Evolutionary conservation across 768 basidiomycete genomes (phyloP).

Genomic region (Arthromyces matolae): DNA sequence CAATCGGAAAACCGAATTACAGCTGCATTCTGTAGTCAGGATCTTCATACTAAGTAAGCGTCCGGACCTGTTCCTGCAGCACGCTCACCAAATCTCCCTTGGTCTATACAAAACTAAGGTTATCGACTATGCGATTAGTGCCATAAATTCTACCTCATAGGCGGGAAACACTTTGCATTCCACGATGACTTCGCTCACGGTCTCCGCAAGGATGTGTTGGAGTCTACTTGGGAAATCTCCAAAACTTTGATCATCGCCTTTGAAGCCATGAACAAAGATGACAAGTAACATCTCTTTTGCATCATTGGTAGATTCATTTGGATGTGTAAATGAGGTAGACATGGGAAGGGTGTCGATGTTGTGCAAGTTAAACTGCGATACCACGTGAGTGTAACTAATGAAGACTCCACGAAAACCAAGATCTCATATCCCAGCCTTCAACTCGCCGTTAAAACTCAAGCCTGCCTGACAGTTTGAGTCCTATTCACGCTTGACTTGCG

Average conservation of each 20-base stretch:
- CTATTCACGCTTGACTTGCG: no score
- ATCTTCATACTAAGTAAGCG: conserved; percentile 2
- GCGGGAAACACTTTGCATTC: conserved; percentile 85
- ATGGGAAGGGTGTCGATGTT: background rate
- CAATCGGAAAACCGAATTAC: conserved; percentile 87
- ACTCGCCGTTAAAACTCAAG: no score
- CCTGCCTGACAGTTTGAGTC: no score
- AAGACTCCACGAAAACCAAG: no score
- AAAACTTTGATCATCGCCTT: conserved; percentile 65
- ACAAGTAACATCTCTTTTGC: conserved; percentile 58
- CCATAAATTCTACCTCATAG: conserved; percentile 73
- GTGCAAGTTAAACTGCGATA: background rate
- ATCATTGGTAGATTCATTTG: no score
- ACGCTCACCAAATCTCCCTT: conserved; percentile 80
- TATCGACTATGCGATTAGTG: background rate
- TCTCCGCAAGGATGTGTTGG: conserved; percentile 70
- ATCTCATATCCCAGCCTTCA: no score
- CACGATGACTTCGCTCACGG: conserved; percentile 49
- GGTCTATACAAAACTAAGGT: conserved; percentile 44
- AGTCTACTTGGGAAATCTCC: conserved; percentile 75
- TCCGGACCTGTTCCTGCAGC: background rate
- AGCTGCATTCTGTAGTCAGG: conserved; percentile 58
- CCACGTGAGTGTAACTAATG: conserved; percentile 6
- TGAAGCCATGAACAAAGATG: conserved; percentile 79
- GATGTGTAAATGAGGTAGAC: no score